Evolutionary conservation across 2,329 filamentous ascomycete species (phyloP), one percentile per base, ranked within the genome.

Genomic region (Cadophora luteo-olivacea): DNA sequence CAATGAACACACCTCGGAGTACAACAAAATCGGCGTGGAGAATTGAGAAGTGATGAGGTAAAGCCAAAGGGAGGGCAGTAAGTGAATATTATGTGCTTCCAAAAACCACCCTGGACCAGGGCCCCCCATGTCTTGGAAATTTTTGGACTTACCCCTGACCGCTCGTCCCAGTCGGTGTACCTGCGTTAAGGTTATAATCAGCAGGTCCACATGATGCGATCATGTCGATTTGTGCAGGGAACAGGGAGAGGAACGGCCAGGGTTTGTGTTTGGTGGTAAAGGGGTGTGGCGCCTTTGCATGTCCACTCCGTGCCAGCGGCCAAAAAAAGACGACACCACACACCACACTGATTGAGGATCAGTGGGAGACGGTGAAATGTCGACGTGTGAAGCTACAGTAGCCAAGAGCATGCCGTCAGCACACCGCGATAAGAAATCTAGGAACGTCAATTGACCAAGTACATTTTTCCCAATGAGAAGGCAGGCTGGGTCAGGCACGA

Each of bases 191-290:
- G 22, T 51, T 51, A 51, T 51, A 25, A 51, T 51, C 49, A 25
- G 49, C 22, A 54, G 12, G 51, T 54, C 51, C 51, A 54, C 51
- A 54, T 54, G 51, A 54, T 54, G 51, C 25, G 51, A 54, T 29
- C 51, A 32, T 19, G 8, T 19, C 16, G 3, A 45, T 19, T 6
- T 45, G 41, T 45, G 12, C 51, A 54, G 51, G 24, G 51, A 29
- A 54, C 51, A 54, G 51, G 51, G 51, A 54, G 51, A 24, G 24
- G 51, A 54, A 38, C 24, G 11, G 12, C 24, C 24, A 54, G 51
- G 24, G 11, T 14, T 54, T 12, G 9, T 29, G 24, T 54, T 29
- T 54, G 51, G 24, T 29, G 24, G 24, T 16, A 11, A 24, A 29
- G 24, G 51, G 51, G 11, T 25, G 51, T 29, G 24, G 51, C 49